These are phyloP conservation scores for Talaromyces rugulosus DNA, from an alignment of 2,329 filamentous ascomycete species.

Conservation along the genomic window DNA sequence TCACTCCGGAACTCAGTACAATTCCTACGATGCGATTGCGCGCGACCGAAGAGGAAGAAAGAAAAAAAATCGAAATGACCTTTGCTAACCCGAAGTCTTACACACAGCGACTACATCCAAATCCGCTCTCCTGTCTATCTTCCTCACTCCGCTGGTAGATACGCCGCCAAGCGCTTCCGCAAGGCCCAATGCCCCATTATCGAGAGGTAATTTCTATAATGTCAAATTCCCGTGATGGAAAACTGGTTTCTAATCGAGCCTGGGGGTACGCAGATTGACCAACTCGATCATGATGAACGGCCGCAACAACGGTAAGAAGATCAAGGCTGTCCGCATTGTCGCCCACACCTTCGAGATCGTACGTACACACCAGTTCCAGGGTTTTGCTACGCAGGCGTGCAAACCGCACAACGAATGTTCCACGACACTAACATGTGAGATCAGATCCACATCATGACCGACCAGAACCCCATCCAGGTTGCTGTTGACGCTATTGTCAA, in stretches of 20 bases:
- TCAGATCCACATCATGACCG: constrained; percentile 99
- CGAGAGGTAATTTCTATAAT: constrained; percentile 60
- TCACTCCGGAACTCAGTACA: not conserved
- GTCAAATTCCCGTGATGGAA: not conserved
- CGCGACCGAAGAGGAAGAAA: not conserved
- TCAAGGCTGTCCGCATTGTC: constrained; percentile 99
- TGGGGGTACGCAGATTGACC: constrained; percentile 58
- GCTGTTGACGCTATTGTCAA: constrained; percentile 99
- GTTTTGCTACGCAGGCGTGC: not conserved
- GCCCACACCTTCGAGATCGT: constrained; percentile 99
- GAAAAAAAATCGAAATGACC: constrained; percentile 12
- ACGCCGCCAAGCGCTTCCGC: constrained; percentile 99
- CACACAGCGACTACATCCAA: constrained; percentile 93
- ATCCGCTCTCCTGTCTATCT: constrained; percentile 99
- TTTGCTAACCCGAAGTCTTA: constrained; percentile 27
- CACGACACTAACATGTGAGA: constrained; percentile 15
- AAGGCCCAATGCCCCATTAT: constrained; percentile 99
- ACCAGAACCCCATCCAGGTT: constrained; percentile 99
- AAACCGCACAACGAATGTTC: not conserved
- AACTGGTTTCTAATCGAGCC: not conserved
- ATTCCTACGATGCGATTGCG: not conserved
- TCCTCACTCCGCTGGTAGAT: constrained; percentile 97
- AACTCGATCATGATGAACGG: constrained; percentile 99
- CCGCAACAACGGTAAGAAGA: constrained; percentile 99
- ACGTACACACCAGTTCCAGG: constrained; percentile 45